Base-by-base conservation (phyloP, 2,329 filamentous ascomycete genomes). In the Trichoderma endophyticum region DNA sequence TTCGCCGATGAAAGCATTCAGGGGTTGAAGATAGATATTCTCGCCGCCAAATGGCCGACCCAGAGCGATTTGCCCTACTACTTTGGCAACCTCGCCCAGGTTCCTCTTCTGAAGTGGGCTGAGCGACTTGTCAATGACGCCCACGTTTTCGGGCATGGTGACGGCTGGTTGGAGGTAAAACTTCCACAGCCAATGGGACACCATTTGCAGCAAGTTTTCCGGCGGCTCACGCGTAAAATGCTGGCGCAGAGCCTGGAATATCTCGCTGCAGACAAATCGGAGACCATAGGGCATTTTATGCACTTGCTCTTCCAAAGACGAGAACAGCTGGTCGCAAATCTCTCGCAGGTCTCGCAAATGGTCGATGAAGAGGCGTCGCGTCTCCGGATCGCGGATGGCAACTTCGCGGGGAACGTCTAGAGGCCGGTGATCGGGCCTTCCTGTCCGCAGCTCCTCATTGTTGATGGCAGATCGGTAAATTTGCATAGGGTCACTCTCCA, bases 401-500 rank as follows among this genome's bases (percentile, higher is more conserved):
- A 97, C 87, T 80, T 99, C 96, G 74, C 95, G 90, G 0, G 94
- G 92, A 39, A 99, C 91, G 76, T 98, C 94, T 15, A 93, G 89
- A 39, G 91, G 92, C 74, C 96, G 89, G 64, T 88, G 89, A 80
- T 95, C 97, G 24, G 93, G 90, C 75, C 90, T 90, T 5, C 96
- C 96, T 0, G 96, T 99, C 21, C 94, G 91, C 28, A 99, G 89
- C 82, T 99, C 96, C 81, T 98, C 95, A 77, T 99, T 97, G 83
- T 97, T 98, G 83, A 99, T 97, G 15, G 94, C 91, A 6, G 94
- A 96, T 56, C 93, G 90, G 82, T 99, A 98, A 71, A 99, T 99
- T 77, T 98, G 95, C 85, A 98, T 92, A 0, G 96, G 96, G 78
- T 99, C 96, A 80, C 95, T 98, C 82, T 99, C 96, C 30, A 99